Evolutionary conservation across 2,329 filamentous ascomycete genomes (phyloP).

Genomic region (Juglanconis sp.): DNA sequence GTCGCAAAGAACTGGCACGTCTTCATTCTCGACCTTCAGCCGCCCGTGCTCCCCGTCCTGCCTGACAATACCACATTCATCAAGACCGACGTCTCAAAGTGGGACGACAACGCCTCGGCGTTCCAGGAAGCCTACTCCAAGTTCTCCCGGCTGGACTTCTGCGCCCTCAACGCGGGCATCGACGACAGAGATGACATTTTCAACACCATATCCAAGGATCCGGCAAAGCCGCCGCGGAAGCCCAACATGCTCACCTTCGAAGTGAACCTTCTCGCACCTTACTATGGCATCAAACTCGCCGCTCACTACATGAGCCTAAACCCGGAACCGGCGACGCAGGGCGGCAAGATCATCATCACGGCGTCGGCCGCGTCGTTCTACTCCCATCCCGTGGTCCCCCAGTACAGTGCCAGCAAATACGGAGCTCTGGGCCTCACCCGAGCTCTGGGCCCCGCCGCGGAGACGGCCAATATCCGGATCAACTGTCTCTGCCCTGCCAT

Average conservation of each 20-base stretch:
- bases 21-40: constrained; percentile 6
- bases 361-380: neutral
- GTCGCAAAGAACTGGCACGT: constrained; percentile 27
- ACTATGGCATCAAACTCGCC: constrained; percentile 11
- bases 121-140: neutral
- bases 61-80: neutral
- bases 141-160: constrained; percentile 7
- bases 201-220: neutral
- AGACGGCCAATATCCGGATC: neutral
- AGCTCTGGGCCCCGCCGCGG: neutral
- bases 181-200: constrained; percentile 11
- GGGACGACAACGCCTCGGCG: constrained; percentile 4
- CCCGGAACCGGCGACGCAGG: neutral
- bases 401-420: constrained; percentile 3
- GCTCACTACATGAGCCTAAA: constrained; percentile 10
- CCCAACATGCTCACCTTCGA: constrained; percentile 10
- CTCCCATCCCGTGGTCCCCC: neutral
- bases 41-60: neutral
- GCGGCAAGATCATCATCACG: constrained; percentile 7
- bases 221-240: neutral
- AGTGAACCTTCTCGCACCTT: constrained; percentile 2
- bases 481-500: constrained; percentile 7
- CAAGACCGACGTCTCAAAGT: constrained; percentile 2
- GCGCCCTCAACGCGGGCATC: constrained; percentile 6
- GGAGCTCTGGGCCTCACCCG: neutral